Evolutionary conservation across 805 yeast genomes (phyloP).

Genomic region (Scheffersomyces lignosus): DNA sequence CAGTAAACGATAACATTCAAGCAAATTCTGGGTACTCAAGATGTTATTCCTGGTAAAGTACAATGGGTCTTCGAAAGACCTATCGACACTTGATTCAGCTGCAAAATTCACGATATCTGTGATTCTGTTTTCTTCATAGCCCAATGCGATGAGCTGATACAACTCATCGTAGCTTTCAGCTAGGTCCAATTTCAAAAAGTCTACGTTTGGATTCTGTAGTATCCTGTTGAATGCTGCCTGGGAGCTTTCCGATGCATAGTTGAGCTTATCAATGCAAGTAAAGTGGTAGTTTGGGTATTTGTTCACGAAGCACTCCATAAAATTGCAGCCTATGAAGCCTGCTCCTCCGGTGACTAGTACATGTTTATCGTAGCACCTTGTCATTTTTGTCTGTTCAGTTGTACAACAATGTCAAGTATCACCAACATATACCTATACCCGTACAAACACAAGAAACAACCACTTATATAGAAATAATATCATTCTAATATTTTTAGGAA

Average conservation of each 20-base stretch:
- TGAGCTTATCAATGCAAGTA: conserved; percentile 47
- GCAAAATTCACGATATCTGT: conserved; percentile 50
- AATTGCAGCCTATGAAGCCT: conserved; percentile 57
- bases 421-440: neutral
- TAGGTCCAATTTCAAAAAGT: conserved; percentile 35
- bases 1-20: conserved; percentile 38
- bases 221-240: conserved; percentile 19
- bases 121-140: conserved; percentile 18
- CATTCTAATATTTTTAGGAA: too few relatives aligned
- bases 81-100: conserved; percentile 57
- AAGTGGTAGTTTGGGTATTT: conserved; percentile 31
- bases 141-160: conserved; percentile 9
- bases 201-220: conserved; percentile 16
- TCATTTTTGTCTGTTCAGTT: neutral
- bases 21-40: conserved; percentile 45
- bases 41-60: conserved; percentile 47
- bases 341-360: conserved; percentile 57
- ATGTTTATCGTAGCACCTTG: conserved; percentile 7
- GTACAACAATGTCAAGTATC: neutral
- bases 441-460: too few relatives aligned
- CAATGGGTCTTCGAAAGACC: conserved; percentile 46
- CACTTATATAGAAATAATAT: too few relatives aligned
- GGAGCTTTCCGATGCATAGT: conserved; percentile 42
- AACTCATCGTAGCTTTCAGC: conserved; percentile 23
- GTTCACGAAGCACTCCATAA: conserved; percentile 34